Evolutionary conservation across 129 eudicot species (phyloP).

Genomic region (Escallonia herrerae): DNA sequence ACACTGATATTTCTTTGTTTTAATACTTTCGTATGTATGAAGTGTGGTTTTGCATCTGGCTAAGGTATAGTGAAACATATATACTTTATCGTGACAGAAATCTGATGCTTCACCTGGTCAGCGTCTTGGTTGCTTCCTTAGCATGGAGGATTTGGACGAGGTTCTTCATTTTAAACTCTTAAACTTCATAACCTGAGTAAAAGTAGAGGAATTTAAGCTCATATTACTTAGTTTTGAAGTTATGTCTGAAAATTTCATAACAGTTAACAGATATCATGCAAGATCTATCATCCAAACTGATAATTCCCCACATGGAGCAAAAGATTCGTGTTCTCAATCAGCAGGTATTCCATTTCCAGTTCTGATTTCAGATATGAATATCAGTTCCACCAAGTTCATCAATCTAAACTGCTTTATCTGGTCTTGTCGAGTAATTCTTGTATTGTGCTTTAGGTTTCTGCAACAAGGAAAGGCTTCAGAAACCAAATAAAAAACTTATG

Average conservation of each 20-base stretch:
- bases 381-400: background rate
- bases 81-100: conserved; percentile 34
- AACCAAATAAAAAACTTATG: conserved; percentile 93
- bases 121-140: conserved; percentile 59
- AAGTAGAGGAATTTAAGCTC: background rate
- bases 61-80: background rate
- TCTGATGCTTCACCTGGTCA: conserved; percentile 33
- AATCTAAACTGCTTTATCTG: too few relatives aligned
- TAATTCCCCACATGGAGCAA: conserved; percentile 94
- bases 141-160: conserved; percentile 67
- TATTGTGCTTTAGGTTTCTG: conserved; percentile 57
- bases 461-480: conserved; percentile 95
- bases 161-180: conserved; percentile 22
- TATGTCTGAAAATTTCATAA: conserved; percentile 4
- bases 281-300: conserved; percentile 79
- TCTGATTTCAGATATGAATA: background rate
- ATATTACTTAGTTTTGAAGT: background rate
- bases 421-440: background rate
- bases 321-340: conserved; percentile 82
- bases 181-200: conserved; percentile 1
- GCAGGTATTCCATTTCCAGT: conserved; percentile 48
- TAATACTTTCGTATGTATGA: background rate
- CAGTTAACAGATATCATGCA: conserved; percentile 70
- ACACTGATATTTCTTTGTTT: background rate
- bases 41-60: conserved; percentile 7